Conservation (phyloP, 164 flowering plant species). For the Piper longum region DNA sequence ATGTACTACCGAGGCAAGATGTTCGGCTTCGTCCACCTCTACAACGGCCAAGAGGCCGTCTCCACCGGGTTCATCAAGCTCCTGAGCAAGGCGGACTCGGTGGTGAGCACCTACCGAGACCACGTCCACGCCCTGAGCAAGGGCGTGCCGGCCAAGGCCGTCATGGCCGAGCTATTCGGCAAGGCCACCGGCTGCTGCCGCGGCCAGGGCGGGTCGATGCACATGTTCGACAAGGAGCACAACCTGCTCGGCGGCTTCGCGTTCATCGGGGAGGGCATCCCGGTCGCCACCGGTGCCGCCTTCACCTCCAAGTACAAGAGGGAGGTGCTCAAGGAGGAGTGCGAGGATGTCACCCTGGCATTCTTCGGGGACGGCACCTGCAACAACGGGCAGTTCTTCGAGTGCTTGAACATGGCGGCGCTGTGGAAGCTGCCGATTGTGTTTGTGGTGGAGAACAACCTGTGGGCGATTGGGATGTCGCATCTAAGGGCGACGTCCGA, state of each 20-base stretch:
- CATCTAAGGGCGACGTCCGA: slow-evolving; percentile 89
- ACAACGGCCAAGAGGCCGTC: slow-evolving; percentile 90
- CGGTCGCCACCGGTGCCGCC: slow-evolving; percentile 92
- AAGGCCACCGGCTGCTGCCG: slow-evolving; percentile 85
- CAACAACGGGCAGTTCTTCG: slow-evolving; percentile 91
- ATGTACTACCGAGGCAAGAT: slow-evolving; percentile 96
- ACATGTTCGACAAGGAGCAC: slow-evolving; percentile 89
- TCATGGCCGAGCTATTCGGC: slow-evolving; percentile 92
- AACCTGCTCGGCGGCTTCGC: slow-evolving; percentile 94
- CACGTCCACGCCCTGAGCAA: slow-evolving; percentile 90
- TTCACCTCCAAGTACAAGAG: slow-evolving; percentile 65
- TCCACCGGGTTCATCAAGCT: slow-evolving; percentile 91
- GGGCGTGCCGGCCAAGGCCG: slow-evolving; percentile 72
- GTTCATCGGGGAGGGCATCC: slow-evolving; percentile 92
- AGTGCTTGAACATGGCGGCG: slow-evolving; percentile 97
- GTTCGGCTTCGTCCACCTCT: slow-evolving; percentile 92
- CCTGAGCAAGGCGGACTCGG: slow-evolving; percentile 52
- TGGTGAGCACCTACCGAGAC: slow-evolving; percentile 79
- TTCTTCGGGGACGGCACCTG: slow-evolving; percentile 93
- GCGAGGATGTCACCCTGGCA: slow-evolving; percentile 69
- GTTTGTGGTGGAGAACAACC: slow-evolving; percentile 92
- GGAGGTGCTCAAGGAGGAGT: slow-evolving; percentile 61
- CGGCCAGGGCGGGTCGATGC: slow-evolving; percentile 99
- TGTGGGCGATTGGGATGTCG: slow-evolving; percentile 99
- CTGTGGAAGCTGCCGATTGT: slow-evolving; percentile 89